Evolutionary conservation across 2,329 filamentous ascomycete genomes (phyloP), one percentile per base, ranked within the genome.

Genomic region (Alternaria ventricosa): DNA sequence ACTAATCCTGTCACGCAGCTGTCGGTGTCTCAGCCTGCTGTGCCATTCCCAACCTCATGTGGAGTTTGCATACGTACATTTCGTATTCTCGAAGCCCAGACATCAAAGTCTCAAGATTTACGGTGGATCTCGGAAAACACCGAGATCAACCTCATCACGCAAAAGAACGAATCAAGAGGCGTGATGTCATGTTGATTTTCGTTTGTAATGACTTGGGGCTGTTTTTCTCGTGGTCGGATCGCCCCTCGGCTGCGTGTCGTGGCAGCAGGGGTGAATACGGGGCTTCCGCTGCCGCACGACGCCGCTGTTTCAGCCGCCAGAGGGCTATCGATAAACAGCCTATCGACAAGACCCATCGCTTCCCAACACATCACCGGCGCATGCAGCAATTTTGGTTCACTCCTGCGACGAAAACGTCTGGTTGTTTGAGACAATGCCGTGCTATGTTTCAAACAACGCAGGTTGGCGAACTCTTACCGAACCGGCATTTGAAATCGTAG

Each of bases 261-360:
- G 43, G 45, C 53, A 51, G 49, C 67, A 66, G 54, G 63, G 67
- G 27, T 57, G 15, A 12, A 20, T 61, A 53, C 61, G 57, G 46
- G 45, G 60, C 59, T 57, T 45, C 51, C 47, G 61, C 64, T 65
- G 60, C 61, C 67, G 61, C 60, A 44, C 41, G 27, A 27, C 58
- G 64, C 67, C 66, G 63, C 57, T 58, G 68, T 70, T 70, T 70
- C 68, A 68, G 64, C 63, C 58, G 61, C 49, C 57, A 61, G 60
- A 47, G 50, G 33, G 55, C 55, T 70, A 70, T 65, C 68, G 68
- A 68, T 65, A 70, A 63, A 60, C 36, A 63, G 27, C 60, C 61
- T 63, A 55, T 57, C 33, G 57, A 65, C 61, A 57, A 50, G 33
- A 53, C 45, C 57, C 50, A 62, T 61, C 45, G 47, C 57, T 15